Percentiles rank a stretch among this genome's conserved stretches.
These are phyloP conservation scores for Juglanconis sp. DNA, from an alignment of 2,329 filamentous ascomycete genomes.

Conservation along the genomic window DNA sequence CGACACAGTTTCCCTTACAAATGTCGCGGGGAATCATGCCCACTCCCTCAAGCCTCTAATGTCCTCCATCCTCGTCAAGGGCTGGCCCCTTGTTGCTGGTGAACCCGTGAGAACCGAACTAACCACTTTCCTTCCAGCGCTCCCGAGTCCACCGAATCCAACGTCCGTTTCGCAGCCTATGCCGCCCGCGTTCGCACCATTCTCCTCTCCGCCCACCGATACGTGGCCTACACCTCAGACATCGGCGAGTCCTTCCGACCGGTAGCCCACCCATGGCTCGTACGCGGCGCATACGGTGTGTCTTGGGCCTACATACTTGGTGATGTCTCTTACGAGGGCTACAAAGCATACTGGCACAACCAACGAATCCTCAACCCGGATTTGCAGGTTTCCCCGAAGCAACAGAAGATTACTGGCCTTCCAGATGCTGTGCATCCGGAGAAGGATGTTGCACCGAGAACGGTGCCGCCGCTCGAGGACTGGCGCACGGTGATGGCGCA, in stretches of 20 bases:
- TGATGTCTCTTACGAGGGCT: constrained; percentile 89
- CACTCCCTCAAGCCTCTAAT: constrained; percentile 4
- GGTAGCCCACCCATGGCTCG: constrained; percentile 78
- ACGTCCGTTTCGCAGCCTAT: constrained; percentile 89
- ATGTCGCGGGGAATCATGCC: not conserved
- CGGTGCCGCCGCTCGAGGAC: constrained; percentile 74
- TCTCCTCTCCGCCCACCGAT: constrained; percentile 85
- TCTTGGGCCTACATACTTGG: constrained; percentile 91
- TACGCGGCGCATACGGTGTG: constrained; percentile 80
- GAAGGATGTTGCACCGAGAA: constrained; percentile 30
- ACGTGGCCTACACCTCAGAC: constrained; percentile 94
- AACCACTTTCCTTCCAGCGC: constrained; percentile 44
- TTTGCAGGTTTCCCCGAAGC: constrained; percentile 48
- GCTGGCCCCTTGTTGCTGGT: too few species aligned
- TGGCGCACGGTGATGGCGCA: constrained; percentile 89
- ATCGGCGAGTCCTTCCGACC: constrained; percentile 96
- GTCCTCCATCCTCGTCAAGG: not conserved
- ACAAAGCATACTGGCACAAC: constrained; percentile 90
- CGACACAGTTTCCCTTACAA: too few species aligned
- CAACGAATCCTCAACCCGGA: constrained; percentile 70
- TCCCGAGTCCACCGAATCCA: constrained; percentile 78
- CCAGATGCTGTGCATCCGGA: not conserved
- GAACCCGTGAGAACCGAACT: not conserved
- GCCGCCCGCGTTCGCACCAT: constrained; percentile 81
- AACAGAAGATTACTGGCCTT: constrained; percentile 48